Percentiles rank a stretch among this genome's conserved stretches.
Conservation (phyloP, 345 rosid species). For the Excoecaria agallocha region DNA sequence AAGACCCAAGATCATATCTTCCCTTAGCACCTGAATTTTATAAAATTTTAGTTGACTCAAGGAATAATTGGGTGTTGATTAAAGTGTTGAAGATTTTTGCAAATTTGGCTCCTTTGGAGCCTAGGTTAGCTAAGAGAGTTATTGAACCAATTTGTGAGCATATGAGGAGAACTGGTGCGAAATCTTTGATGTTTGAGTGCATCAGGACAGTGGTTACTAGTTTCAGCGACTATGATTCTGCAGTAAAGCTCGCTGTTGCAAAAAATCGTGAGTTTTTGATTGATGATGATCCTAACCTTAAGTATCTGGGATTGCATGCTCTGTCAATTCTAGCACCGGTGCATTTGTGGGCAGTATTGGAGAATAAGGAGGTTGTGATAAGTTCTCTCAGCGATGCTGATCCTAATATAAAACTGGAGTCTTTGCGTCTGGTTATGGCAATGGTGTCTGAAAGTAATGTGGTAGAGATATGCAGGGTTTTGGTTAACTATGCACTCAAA, state of each 20-base stretch:
- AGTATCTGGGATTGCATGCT: slow-evolving; percentile 90
- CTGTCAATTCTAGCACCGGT: slow-evolving; percentile 57
- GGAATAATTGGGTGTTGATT: slow-evolving; percentile 86
- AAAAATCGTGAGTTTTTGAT: slow-evolving; percentile 66
- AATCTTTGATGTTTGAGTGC: slow-evolving; percentile 86
- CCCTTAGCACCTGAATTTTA: slow-evolving; percentile 89
- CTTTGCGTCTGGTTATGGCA: slow-evolving; percentile 77
- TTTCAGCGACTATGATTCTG: slow-evolving; percentile 79
- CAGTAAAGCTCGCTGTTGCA: slow-evolving; percentile 69
- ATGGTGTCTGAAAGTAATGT: slow-evolving; percentile 85
- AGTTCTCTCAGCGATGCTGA: slow-evolving; percentile 84
- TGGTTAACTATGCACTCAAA: slow-evolving; percentile 78
- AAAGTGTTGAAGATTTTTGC: slow-evolving; percentile 84
- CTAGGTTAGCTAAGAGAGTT: slow-evolving; percentile 74
- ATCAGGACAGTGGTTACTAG: slow-evolving; percentile 74
- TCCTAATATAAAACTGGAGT: slow-evolving; percentile 72
- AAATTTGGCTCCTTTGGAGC: slow-evolving; percentile 71
- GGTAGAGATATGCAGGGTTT: slow-evolving; percentile 68
- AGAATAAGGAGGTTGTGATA: slow-evolving; percentile 81
- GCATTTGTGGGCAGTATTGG: slow-evolving; percentile 81
- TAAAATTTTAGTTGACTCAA: slow-evolving; percentile 77
- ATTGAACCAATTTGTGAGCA: slow-evolving; percentile 82
- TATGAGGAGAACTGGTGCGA: slow-evolving; percentile 80
- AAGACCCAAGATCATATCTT: slow-evolving; percentile 72
- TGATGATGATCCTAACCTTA: slow-evolving; percentile 87